phyloP scores from a whole-genome alignment of 495 filamentous ascomycete species.

The Penicillium verhagenii region DNA sequence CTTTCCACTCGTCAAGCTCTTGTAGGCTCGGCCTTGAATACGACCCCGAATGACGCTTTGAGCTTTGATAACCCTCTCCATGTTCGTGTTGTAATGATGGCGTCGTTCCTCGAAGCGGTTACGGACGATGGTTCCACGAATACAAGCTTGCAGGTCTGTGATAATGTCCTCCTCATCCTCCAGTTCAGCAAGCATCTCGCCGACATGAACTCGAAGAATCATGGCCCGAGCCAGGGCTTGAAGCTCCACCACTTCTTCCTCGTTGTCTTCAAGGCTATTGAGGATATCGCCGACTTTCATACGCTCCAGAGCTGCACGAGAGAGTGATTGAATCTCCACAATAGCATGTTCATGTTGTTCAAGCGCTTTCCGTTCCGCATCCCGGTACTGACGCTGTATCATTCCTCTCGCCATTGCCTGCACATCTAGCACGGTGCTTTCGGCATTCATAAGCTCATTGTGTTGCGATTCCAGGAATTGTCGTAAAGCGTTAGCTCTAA shows the following conservation, averaged over 20 bases:
- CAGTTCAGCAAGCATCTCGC: slow-evolving; percentile 66
- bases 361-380: slow-evolving; percentile 55
- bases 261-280: slow-evolving; percentile 72
- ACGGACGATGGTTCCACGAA: slow-evolving; percentile 72
- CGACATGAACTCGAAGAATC: slow-evolving; percentile 70
- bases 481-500: slow-evolving; percentile 35
- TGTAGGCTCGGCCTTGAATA: slow-evolving; percentile 96
- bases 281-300: slow-evolving; percentile 70
- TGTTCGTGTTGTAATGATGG: slow-evolving; percentile 88
- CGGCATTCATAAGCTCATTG: slow-evolving; percentile 32
- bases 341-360: slow-evolving; percentile 57
- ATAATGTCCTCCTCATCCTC: slow-evolving; percentile 78
- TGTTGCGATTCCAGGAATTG: slow-evolving; percentile 33
- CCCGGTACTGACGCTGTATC: slow-evolving; percentile 41
- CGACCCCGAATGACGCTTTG: slow-evolving; percentile 93
- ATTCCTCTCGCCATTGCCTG: slow-evolving; percentile 49
- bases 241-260: slow-evolving; percentile 66
- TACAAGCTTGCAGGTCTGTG: slow-evolving; percentile 70
- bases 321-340: slow-evolving; percentile 65
- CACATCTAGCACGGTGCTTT: slow-evolving; percentile 37
- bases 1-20: slow-evolving; percentile 91
- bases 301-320: slow-evolving; percentile 73
- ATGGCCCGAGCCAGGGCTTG: slow-evolving; percentile 79
- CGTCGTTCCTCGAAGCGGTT: slow-evolving; percentile 77
- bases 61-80: slow-evolving; percentile 98